Evolutionary conservation across 306 rosid genomes (phyloP).

Genomic region (Dalbergia oliveri): DNA sequence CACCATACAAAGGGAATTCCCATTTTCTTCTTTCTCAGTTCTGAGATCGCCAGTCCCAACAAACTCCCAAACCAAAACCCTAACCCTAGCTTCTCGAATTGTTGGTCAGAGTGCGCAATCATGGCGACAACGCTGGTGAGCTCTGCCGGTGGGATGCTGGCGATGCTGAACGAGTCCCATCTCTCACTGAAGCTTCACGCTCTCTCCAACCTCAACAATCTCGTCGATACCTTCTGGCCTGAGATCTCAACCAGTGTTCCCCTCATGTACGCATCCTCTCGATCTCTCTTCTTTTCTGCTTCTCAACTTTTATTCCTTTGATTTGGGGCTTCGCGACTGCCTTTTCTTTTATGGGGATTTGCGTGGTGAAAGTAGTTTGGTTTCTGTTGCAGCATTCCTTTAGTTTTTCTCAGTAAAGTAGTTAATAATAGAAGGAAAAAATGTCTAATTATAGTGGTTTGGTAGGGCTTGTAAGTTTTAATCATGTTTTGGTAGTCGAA

Average conservation of each 20-base stretch:
- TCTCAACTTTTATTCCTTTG: conserved; percentile 7
- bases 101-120: conserved; percentile 14
- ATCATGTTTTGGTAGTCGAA: neutral
- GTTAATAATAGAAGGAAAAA: neutral
- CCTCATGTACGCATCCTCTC: conserved; percentile 64
- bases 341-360: neutral
- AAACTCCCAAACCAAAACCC: conserved; percentile 51
- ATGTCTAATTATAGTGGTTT: neutral
- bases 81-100: conserved; percentile 46
- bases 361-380: neutral
- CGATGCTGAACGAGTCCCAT: conserved; percentile 91
- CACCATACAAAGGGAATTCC: neutral
- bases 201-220: conserved; percentile 87
- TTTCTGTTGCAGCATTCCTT: conserved; percentile 26
- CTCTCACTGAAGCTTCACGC: conserved; percentile 89
- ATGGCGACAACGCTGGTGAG: conserved; percentile 84
- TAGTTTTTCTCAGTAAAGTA: neutral
- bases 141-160: conserved; percentile 95
- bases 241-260: conserved; percentile 99
- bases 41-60: conserved; percentile 32
- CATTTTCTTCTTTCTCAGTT: conserved; percentile 11
- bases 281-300: conserved; percentile 4
- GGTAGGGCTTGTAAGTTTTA: neutral
- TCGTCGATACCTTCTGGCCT: conserved; percentile 94
- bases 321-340: conserved; percentile 38